Conservation (phyloP, 208 protist genomes). For the Trypanosomatidae sp. region DNA sequence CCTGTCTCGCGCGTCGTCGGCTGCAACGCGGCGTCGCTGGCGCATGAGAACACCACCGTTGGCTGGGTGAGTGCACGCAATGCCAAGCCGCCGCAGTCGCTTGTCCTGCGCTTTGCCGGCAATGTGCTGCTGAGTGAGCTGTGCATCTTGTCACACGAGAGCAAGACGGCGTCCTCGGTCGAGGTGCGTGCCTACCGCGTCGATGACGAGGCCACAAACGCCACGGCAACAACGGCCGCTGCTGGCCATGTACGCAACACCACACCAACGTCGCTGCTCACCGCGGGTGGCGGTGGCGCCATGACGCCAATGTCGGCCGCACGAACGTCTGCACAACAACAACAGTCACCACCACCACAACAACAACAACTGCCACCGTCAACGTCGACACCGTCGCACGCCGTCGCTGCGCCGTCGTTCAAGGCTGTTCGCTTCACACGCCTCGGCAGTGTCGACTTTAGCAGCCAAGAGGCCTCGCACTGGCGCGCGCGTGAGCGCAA, state of each 20-base stretch:
- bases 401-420: slow-evolving; percentile 40
- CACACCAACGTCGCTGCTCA: too few relatives aligned
- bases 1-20: slow-evolving; percentile 40
- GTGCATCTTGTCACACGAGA: slow-evolving; percentile 71
- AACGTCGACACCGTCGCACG: neutral
- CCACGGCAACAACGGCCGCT: too few relatives aligned
- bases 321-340: too few relatives aligned
- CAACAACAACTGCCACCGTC: too few relatives aligned
- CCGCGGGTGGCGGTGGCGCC: too few relatives aligned
- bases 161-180: slow-evolving; percentile 75
- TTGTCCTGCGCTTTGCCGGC: slow-evolving; percentile 79
- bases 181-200: slow-evolving; percentile 72
- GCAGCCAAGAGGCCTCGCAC: slow-evolving; percentile 59
- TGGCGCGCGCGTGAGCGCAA: slow-evolving; percentile 82
- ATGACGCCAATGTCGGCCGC: too few relatives aligned
- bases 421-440: slow-evolving; percentile 48
- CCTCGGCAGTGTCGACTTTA: slow-evolving; percentile 73
- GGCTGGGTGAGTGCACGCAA: slow-evolving; percentile 72
- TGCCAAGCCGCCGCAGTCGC: slow-evolving; percentile 56
- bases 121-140: slow-evolving; percentile 77
- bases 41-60: slow-evolving; percentile 1
- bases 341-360: too few relatives aligned
- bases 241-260: too few relatives aligned
- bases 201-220: slow-evolving; percentile 6
- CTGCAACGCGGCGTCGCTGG: slow-evolving; percentile 3